These are phyloP conservation scores for Multifurca ochricompacta DNA, from an alignment of 768 basidiomycete genomes.

Conservation along the genomic window DNA sequence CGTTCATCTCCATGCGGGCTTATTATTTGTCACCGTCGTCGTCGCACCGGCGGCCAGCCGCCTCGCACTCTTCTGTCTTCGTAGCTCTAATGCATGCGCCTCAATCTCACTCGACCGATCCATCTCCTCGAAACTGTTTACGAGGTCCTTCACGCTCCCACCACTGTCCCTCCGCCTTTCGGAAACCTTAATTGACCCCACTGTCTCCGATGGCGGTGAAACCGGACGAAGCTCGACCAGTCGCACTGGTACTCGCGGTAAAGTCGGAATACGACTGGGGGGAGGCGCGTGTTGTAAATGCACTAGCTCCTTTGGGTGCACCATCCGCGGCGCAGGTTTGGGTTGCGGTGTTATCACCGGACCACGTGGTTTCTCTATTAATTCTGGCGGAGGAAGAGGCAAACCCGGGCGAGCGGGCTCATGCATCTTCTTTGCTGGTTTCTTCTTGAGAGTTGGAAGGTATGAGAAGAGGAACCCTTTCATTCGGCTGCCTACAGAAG, in stretches of 20 bases:
- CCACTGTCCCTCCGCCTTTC: constrained; percentile 54
- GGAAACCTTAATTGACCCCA: constrained; percentile 22
- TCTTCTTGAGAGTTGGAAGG: constrained; percentile 43
- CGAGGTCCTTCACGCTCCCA: constrained; percentile 65
- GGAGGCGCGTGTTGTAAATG: constrained; percentile 47
- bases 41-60: constrained; percentile 22
- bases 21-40: not conserved
- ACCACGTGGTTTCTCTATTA: constrained; percentile 42
- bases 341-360: constrained; percentile 55
- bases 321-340: constrained; percentile 36
- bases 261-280: constrained; percentile 38
- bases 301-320: constrained; percentile 60
- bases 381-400: constrained; percentile 47
- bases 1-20: constrained; percentile 22
- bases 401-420: constrained; percentile 34
- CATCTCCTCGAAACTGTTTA: constrained; percentile 50
- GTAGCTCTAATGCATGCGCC: constrained; percentile 27
- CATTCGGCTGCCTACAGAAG: constrained; percentile 42
- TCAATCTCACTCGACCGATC: constrained; percentile 29
- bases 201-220: constrained; percentile 26
- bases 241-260: constrained; percentile 35
- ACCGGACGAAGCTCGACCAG: constrained; percentile 54
- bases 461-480: constrained; percentile 56
- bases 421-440: constrained; percentile 22
- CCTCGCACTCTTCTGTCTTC: constrained; percentile 32